Evolutionary conservation across 257 asterid genomes (phyloP).

Genomic region (Asclepias syriaca): DNA sequence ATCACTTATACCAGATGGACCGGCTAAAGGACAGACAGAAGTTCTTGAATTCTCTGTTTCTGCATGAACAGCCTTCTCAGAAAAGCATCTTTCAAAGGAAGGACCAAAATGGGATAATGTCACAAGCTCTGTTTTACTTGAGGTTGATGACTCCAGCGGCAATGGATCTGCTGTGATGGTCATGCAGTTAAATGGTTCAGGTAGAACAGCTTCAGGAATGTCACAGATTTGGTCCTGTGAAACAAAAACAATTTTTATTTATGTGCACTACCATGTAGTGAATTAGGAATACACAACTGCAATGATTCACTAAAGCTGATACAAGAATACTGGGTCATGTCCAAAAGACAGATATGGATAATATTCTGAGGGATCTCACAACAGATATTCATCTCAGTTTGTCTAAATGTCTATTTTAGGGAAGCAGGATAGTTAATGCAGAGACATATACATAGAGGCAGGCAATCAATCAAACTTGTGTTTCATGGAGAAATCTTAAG

Average conservation of each 20-base stretch:
- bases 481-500: background rate
- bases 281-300: constrained; percentile 3
- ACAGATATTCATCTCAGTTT: background rate
- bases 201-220: constrained; percentile 75
- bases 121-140: constrained; percentile 29
- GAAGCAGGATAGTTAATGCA: background rate
- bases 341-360: background rate
- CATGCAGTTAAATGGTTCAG: constrained; percentile 48
- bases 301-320: background rate
- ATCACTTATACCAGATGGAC: constrained; percentile 29
- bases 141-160: constrained; percentile 25
- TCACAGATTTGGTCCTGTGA: constrained; percentile 43
- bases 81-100: constrained; percentile 33
- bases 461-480: background rate
- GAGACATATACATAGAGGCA: background rate
- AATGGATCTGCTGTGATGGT: constrained; percentile 22
- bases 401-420: background rate
- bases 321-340: background rate
- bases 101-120: constrained; percentile 55
- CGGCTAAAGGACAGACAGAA: constrained; percentile 12
- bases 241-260: constrained; percentile 17
- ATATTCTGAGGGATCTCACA: background rate
- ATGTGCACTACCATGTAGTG: background rate
- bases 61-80: constrained; percentile 27
- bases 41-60: constrained; percentile 33